A percentile compares a stretch with the other conserved stretches of the same genome.
These are phyloP conservation scores for Lonicera japonica DNA, from an alignment of 129 eudicot genomes.

Conservation along the genomic window DNA sequence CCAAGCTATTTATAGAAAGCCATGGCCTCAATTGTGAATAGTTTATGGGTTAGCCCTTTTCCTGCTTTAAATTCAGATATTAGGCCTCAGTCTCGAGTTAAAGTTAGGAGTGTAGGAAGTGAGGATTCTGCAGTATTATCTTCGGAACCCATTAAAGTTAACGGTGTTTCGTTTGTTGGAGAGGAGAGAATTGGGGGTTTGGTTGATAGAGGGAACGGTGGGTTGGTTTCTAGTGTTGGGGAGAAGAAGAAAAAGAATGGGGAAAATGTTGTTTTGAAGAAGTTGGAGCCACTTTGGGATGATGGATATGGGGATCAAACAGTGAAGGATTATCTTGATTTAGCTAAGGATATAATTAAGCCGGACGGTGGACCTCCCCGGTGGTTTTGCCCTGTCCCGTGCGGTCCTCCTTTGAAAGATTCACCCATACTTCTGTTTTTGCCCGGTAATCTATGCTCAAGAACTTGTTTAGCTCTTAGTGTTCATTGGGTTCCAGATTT, in stretches of 20 bases:
- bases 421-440: constrained; percentile 83
- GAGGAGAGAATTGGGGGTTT: constrained; percentile 11
- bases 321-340: constrained; percentile 86
- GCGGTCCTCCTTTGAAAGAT: constrained; percentile 56
- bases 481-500: too few relatives aligned
- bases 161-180: constrained; percentile 28
- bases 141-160: constrained; percentile 31
- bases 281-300: constrained; percentile 79
- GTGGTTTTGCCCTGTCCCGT: constrained; percentile 81
- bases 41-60: constrained; percentile 34
- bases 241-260: constrained; percentile 10
- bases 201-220: constrained; percentile 31
- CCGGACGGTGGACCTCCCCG: constrained; percentile 89
- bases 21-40: constrained; percentile 19
- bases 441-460: constrained; percentile 49
- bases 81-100: constrained; percentile 24
- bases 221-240: constrained; percentile 16
- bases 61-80: constrained; percentile 24
- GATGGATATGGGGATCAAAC: constrained; percentile 82
- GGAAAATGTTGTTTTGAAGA: constrained; percentile 16
- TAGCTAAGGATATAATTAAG: constrained; percentile 50
- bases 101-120: constrained; percentile 22
- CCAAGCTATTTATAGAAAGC: neutral
- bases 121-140: constrained; percentile 22
- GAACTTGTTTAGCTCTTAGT: neutral